Base-by-base conservation (phyloP, 2,329 filamentous ascomycete species). In the Alternaria solani region DNA sequence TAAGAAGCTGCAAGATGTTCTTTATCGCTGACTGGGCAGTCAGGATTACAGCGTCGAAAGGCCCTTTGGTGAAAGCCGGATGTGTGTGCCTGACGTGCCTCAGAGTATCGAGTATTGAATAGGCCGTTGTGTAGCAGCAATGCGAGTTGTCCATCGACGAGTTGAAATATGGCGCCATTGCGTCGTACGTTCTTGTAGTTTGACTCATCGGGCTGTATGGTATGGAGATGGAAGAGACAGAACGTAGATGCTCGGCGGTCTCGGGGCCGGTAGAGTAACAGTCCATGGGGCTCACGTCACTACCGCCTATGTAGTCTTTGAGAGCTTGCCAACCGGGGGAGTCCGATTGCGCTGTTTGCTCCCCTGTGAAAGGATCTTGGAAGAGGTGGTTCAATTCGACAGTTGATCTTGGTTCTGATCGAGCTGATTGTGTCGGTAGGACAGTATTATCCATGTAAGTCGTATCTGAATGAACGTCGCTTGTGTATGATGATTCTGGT, bases 21-120 rank as follows among this genome's bases (percentile, higher is more conserved):
- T 69, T 56, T 12, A 73, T 66, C 7, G 73, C 73, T 20, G 32
- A 47, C 12, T 38, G 39, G 8, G 23, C 42, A 14, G 42, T 47
- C 7, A 11, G 12, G 7, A 55, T 16, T 39, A 74, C 66, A 9
- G 66, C 70, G 55, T 75, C 70, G 20, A 76, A 65, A 28, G 62
- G 69, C 48, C 71, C 72, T 18, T 63, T 55, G 51, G 70, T 67
- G 20, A 63, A 53, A 44, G 34, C 59, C 23, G 67, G 51, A 44
- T 67, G 65, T 25, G 62, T 53, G 25, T 66, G 39, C 6, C 64
- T 63, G 38, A 66, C 64, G 57, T 72, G 64, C 54, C 65, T 65
- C n/a, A 77, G 68, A 41, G 65, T 72, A 53, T 75, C 71, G 41
- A 77, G 69, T 0, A 71, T 74, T 14, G 71, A 69, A 57, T 73